Base-by-base conservation (phyloP, 202 grass and related monocot species). In the Zoysia matrella region DNA sequence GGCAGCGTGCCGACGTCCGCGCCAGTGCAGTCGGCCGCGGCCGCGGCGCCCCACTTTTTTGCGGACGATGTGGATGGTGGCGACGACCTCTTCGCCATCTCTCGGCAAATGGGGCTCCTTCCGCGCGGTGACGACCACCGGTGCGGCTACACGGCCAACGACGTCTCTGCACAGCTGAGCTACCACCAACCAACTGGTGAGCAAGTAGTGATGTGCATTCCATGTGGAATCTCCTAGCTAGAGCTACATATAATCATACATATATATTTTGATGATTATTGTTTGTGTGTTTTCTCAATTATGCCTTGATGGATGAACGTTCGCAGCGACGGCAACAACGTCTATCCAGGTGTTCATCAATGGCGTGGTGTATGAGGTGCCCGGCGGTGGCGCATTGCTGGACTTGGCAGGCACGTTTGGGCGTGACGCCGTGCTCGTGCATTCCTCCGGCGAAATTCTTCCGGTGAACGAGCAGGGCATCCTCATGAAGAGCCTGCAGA, bases 71-170 rank as follows among this genome's bases (percentile, higher is more conserved):
- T 7, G 78, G 79, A 11, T 73, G 76, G 83, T 2, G 52, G 84
- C 39, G 94, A 94, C 55, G 90, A 97, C 82, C 90, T 97, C 52
- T 97, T 97, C 50, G 88, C 95, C 43, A 94, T 97, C 80, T 91
- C 90, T 53, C 65, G 92, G 49, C 95, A 94, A 87, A 89, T 97
- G 81, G 90, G 92, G 88, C 42, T 86, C 88, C 0, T 65, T 55
- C 36, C n/a, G 71, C 42, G 6, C 8, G 11, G 30, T 1, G 16
- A 79, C 58, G 72, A 72, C 46, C 71, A 62, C 60, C 18, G 2
- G 0, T 42, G 42, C n/a, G 16, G 82, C 74, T 80, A 79, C 83
- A 39, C 44, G 51, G 76, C 74, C 40, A 51, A 47, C 36, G 77
- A 83, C 16, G 7, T 77, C 42, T 48, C 77, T 4, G 4, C 46